Conservation (phyloP, 2,329 filamentous ascomycete species). For the Claviceps monticola region DNA sequence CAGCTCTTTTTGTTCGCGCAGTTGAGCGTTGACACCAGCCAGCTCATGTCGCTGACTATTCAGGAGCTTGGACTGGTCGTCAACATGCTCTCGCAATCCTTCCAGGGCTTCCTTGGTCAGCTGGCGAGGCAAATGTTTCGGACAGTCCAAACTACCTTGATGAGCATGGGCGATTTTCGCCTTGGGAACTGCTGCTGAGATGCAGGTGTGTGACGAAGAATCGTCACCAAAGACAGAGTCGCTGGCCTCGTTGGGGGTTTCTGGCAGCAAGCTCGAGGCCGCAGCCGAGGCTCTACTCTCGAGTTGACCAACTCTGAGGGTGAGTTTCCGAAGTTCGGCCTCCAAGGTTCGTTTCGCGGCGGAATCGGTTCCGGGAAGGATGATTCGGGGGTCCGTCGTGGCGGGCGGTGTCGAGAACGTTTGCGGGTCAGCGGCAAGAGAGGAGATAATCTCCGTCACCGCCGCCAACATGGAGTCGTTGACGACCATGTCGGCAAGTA, state of each 20-base stretch:
- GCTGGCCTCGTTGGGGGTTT: constrained; percentile 66
- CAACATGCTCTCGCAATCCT: constrained; percentile 77
- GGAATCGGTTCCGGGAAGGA: constrained; percentile 63
- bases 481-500: constrained; percentile 24
- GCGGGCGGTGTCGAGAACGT: constrained; percentile 24
- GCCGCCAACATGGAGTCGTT: constrained; percentile 42
- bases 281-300: constrained; percentile 60
- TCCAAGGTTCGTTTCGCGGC: constrained; percentile 68
- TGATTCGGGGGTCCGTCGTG: constrained; percentile 37
- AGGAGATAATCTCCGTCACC: constrained; percentile 38
- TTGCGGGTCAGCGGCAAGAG: constrained; percentile 32
- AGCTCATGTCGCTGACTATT: constrained; percentile 78
- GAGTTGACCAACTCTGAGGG: constrained; percentile 64
- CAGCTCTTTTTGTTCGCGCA: constrained; percentile 72
- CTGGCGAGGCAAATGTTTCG: constrained; percentile 26
- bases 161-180: constrained; percentile 32
- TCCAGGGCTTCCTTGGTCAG: constrained; percentile 73
- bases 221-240: constrained; percentile 50
- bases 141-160: constrained; percentile 26
- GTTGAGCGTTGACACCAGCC: constrained; percentile 69
- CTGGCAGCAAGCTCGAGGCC: constrained; percentile 50
- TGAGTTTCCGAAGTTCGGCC: constrained; percentile 66
- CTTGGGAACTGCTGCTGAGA: constrained; percentile 23
- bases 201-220: constrained; percentile 25
- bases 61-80: constrained; percentile 86